These are phyloP conservation scores for Xylaria polymorpha DNA, from an alignment of 2,329 filamentous ascomycete genomes.

Conservation along the genomic window DNA sequence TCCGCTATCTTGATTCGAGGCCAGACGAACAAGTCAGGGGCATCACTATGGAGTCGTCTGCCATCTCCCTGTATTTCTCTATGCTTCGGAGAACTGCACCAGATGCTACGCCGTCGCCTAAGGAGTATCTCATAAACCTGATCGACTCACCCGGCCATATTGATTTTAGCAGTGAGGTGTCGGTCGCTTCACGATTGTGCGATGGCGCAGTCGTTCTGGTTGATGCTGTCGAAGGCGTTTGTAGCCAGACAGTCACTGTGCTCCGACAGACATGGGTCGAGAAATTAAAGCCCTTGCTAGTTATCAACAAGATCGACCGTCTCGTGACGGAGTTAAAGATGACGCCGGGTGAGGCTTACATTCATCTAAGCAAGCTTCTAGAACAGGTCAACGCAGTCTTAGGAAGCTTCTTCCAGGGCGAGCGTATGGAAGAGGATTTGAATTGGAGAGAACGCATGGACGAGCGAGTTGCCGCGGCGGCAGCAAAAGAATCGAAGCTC, in stretches of 20 bases:
- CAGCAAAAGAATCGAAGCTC: slow-evolving; percentile 66
- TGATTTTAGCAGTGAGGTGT: slow-evolving; percentile 98
- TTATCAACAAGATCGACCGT: slow-evolving; percentile 98
- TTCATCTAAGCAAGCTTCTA: slow-evolving; percentile 86
- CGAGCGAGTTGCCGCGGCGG: slow-evolving; percentile 79
- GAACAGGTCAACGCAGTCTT: slow-evolving; percentile 98
- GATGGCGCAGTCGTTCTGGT: slow-evolving; percentile 95
- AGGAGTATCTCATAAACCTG: slow-evolving; percentile 95
- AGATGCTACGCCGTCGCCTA: slow-evolving; percentile 75
- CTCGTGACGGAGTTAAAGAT: slow-evolving; percentile 94
- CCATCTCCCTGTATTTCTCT: slow-evolving; percentile 95
- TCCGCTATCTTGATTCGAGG: slow-evolving; percentile 94
- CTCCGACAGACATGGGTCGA: slow-evolving; percentile 95
- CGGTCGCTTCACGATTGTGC: slow-evolving; percentile 91
- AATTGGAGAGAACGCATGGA: slow-evolving; percentile 96
- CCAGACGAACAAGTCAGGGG: slow-evolving; percentile 95
- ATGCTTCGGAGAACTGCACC: slow-evolving; percentile 81
- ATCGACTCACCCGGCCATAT: slow-evolving; percentile 99
- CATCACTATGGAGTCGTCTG: slow-evolving; percentile 99
- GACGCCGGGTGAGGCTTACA: slow-evolving; percentile 88
- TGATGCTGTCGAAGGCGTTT: slow-evolving; percentile 97
- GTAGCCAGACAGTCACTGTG: slow-evolving; percentile 97
- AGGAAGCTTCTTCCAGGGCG: slow-evolving; percentile 96
- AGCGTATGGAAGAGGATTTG: slow-evolving; percentile 97
- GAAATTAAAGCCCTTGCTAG: slow-evolving; percentile 91